Evolutionary conservation across 73 alveolate genomes (phyloP).

Genomic region (Paramecium sexaurelia): DNA sequence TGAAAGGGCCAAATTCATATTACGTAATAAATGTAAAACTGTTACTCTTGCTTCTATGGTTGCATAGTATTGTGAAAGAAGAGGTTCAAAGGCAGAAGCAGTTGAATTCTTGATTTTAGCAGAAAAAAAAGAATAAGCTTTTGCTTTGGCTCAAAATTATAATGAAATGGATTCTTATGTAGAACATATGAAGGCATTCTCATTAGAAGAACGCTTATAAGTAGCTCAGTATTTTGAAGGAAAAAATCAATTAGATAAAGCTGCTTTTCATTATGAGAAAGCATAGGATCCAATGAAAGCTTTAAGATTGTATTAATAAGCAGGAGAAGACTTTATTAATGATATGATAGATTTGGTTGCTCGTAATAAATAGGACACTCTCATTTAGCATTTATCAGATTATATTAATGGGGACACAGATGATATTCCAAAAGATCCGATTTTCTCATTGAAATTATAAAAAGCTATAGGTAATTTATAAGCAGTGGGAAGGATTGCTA

Average conservation of each 20-base stretch:
- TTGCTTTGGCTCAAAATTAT: slow-evolving; percentile 90
- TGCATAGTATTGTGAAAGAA: slow-evolving; percentile 92
- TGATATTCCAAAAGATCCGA: slow-evolving; percentile 94
- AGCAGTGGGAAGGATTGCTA: slow-evolving; percentile 94
- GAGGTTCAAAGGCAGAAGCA: slow-evolving; percentile 93
- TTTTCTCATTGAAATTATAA: slow-evolving; percentile 84
- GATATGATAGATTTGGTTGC: slow-evolving; percentile 97
- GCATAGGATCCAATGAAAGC: slow-evolving; percentile 94
- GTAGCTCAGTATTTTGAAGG: slow-evolving; percentile 96
- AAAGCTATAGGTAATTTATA: slow-evolving; percentile 84
- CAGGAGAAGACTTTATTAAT: slow-evolving; percentile 92
- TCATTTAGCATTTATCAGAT: slow-evolving; percentile 92
- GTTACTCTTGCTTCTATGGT: slow-evolving; percentile 92
- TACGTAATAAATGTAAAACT: slow-evolving; percentile 90
- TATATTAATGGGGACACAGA: slow-evolving; percentile 94
- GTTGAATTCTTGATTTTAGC: slow-evolving; percentile 95
- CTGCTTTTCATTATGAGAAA: slow-evolving; percentile 96
- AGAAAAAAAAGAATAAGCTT: slow-evolving; percentile 96
- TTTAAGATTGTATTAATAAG: slow-evolving; percentile 87
- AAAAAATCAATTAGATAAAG: slow-evolving; percentile 89
- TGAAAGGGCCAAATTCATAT: slow-evolving; percentile 91
- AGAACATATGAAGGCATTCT: slow-evolving; percentile 84
- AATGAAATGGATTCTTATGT: slow-evolving; percentile 97
- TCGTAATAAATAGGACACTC: slow-evolving; percentile 90
- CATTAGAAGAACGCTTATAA: slow-evolving; percentile 91